phyloP scores from a whole-genome alignment of 495 filamentous ascomycete genomes.

The Penicillium silybi region DNA sequence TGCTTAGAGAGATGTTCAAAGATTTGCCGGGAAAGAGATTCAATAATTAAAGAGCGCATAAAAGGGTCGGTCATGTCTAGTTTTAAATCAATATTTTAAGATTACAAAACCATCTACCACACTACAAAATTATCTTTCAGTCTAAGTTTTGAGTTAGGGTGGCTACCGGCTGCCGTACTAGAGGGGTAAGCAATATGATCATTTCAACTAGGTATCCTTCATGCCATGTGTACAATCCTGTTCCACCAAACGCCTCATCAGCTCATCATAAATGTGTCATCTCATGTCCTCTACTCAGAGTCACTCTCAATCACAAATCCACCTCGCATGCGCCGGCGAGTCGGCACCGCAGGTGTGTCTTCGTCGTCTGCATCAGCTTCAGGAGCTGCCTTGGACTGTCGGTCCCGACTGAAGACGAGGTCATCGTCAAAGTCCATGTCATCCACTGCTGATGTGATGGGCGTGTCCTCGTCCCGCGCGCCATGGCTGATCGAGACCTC shows the following conservation, averaged over 20 bases:
- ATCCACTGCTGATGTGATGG: conserved; percentile 29
- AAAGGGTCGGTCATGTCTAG: too few relatives aligned
- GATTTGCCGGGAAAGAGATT: too few relatives aligned
- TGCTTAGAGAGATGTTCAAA: too few relatives aligned
- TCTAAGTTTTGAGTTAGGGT: too few relatives aligned
- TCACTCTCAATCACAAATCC: conserved; percentile 52
- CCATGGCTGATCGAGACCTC: conserved; percentile 20
- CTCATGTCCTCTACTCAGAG: conserved; percentile 33
- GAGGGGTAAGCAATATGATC: conserved; percentile 3
- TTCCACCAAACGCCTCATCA: conserved; percentile 29
- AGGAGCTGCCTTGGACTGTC: conserved; percentile 6
- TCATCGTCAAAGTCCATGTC: conserved; percentile 40
- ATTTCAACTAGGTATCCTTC: conserved; percentile 11
- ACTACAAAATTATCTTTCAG: too few relatives aligned
- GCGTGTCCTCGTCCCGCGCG: conserved; percentile 24
- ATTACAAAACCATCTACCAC: too few relatives aligned
- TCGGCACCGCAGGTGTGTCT: conserved; percentile 27
- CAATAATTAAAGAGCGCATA: too few relatives aligned
- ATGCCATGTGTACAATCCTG: conserved; percentile 2
- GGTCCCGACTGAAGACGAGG: conserved; percentile 32
- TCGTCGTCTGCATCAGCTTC: conserved; percentile 23
- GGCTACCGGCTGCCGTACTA: too few relatives aligned
- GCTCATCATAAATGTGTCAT: conserved; percentile 20
- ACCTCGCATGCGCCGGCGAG: conserved; percentile 38
- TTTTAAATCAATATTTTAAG: too few relatives aligned